phyloP scores from a whole-genome alignment of 805 yeast genomes.

The Schwanniomyces polymorphus region DNA sequence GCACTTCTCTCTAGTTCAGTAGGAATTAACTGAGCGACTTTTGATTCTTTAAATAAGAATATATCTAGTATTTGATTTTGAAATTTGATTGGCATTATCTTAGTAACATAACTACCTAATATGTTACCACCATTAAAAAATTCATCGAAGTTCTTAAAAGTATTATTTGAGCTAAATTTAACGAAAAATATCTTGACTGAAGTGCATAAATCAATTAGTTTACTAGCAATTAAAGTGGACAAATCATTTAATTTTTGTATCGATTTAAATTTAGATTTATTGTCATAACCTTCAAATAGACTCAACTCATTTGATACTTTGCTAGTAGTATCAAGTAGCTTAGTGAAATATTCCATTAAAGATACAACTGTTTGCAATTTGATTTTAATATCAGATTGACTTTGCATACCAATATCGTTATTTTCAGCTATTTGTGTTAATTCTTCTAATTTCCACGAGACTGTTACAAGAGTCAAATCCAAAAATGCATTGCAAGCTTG shows the following conservation, averaged over 20 bases:
- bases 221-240: conserved; percentile 20
- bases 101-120: conserved; percentile 16
- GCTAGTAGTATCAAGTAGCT: conserved; percentile 9
- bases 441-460: conserved; percentile 37
- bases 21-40: conserved; percentile 34
- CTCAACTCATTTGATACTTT: neutral
- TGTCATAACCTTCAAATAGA: neutral
- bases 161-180: conserved; percentile 24
- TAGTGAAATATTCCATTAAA: conserved; percentile 12
- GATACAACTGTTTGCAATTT: conserved; percentile 19
- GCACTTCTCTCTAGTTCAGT: conserved; percentile 50
- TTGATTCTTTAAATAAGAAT: conserved; percentile 51
- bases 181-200: conserved; percentile 33
- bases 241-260: conserved; percentile 22
- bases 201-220: conserved; percentile 31
- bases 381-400: conserved; percentile 19
- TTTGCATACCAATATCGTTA: conserved; percentile 17
- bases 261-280: conserved; percentile 4
- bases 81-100: conserved; percentile 24
- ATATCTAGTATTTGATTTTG: conserved; percentile 36
- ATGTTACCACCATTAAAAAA: conserved; percentile 25
- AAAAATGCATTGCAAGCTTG: conserved; percentile 17
- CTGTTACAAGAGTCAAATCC: conserved; percentile 23
- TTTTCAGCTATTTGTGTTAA: conserved; percentile 20
- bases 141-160: conserved; percentile 30